Percentiles rank a stretch among this genome's conserved stretches.
These are phyloP conservation scores for Syzygium jambos DNA, from an alignment of 345 rosid species.

Conservation along the genomic window DNA sequence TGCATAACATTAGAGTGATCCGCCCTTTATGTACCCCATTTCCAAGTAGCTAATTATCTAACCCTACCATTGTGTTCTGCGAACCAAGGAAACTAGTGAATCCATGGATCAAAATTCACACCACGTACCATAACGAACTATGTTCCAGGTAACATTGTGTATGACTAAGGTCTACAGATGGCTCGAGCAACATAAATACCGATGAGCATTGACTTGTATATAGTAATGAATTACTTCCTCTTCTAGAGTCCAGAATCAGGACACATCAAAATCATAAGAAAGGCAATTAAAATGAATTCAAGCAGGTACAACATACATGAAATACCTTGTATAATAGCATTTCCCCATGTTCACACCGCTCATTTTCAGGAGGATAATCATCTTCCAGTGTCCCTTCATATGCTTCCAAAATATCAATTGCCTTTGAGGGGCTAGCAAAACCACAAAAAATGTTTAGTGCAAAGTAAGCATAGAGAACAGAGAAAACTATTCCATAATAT, in stretches of 20 bases:
- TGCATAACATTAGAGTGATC: neutral
- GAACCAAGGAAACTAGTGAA: neutral
- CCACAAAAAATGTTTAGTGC: neutral
- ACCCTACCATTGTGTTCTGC: neutral
- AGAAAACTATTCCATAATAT: neutral
- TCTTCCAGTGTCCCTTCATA: slow-evolving; percentile 99
- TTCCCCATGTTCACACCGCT: slow-evolving; percentile 92
- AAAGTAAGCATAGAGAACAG: neutral
- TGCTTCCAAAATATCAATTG: slow-evolving; percentile 96
- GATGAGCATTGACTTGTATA: neutral
- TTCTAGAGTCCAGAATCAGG: neutral
- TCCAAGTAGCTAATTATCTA: neutral
- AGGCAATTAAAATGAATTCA: neutral
- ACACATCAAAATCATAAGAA: neutral
- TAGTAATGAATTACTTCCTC: neutral
- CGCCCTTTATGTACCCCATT: neutral
- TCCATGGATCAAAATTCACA: neutral
- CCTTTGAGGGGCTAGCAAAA: slow-evolving; percentile 67
- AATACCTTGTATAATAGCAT: slow-evolving; percentile 96
- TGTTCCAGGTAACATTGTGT: neutral
- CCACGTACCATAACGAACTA: neutral
- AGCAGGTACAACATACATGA: neutral
- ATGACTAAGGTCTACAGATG: neutral
- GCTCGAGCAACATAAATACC: neutral
- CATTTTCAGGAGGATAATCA: slow-evolving; percentile 97